Evolutionary conservation across 2,329 filamentous ascomycete species (phyloP).

Genomic region (Fusarium tupiense): DNA sequence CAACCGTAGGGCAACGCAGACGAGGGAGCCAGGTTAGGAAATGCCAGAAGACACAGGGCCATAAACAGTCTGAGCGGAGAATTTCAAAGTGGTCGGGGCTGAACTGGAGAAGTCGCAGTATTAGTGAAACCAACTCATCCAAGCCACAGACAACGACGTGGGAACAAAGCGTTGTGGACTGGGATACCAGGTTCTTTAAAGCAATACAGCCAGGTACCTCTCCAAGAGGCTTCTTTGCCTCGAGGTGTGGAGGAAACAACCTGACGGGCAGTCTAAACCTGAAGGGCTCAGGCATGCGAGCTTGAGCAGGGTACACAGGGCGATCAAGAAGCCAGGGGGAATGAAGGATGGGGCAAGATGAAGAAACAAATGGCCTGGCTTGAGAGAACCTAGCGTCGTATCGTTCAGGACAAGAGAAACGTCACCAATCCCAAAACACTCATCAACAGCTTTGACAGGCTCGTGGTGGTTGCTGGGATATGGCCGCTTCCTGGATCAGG

Average conservation of each 20-base stretch:
- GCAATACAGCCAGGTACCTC: conserved; percentile 25
- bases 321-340: conserved; percentile 45
- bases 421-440: conserved; percentile 37
- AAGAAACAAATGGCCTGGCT: conserved; percentile 43
- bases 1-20: conserved; percentile 48
- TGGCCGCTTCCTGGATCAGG: conserved; percentile 37
- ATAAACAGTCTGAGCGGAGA: conserved; percentile 41
- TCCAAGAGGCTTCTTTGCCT: conserved; percentile 32
- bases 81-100: conserved; percentile 43
- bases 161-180: conserved; percentile 40
- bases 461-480: conserved; percentile 43
- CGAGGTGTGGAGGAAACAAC: conserved; percentile 44
- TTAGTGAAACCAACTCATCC: conserved; percentile 44
- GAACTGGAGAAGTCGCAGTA: conserved; percentile 39
- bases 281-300: conserved; percentile 44
- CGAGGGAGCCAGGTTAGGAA: conserved; percentile 52
- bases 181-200: conserved; percentile 40
- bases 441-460: conserved; percentile 41
- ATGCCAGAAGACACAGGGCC: conserved; percentile 47
- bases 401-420: conserved; percentile 42
- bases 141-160: conserved; percentile 42
- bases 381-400: conserved; percentile 34
- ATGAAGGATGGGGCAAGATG: conserved; percentile 36
- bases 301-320: conserved; percentile 43
- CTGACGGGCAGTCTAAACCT: conserved; percentile 44